Conservation (phyloP, 2,329 filamentous ascomycete genomes). For the Verticillium nubilum region DNA sequence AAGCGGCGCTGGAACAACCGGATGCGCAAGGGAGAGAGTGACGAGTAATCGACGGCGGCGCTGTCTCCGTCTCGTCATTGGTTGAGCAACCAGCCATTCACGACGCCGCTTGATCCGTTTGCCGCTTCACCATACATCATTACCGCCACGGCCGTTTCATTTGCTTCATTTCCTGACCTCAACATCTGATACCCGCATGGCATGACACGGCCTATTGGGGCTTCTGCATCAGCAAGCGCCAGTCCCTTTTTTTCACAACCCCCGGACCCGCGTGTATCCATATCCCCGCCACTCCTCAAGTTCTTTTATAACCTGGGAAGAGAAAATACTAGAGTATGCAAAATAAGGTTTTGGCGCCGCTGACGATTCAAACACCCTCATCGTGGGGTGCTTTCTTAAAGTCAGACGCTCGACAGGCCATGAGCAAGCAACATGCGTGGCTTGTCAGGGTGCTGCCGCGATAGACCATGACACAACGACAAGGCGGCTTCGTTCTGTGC, state of each 20-base stretch:
- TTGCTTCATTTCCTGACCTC: background rate
- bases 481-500: background rate
- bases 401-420: too few species aligned
- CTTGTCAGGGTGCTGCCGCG: background rate
- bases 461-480: slow-evolving; percentile 6
- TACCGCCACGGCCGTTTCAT: background rate
- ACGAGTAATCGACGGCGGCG: slow-evolving; percentile 15
- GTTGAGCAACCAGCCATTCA: background rate
- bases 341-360: background rate
- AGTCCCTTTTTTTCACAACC: too few species aligned
- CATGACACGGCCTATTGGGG: background rate
- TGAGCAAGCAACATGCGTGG: background rate
- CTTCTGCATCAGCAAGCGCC: background rate
- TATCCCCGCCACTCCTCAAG: background rate
- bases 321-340: background rate
- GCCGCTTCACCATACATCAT: background rate
- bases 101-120: background rate
- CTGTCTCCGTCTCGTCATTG: background rate
- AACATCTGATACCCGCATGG: background rate
- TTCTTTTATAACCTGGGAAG: background rate
- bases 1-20: slow-evolving; percentile 71
- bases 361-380: background rate
- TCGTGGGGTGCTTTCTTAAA: background rate
- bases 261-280: too few species aligned
- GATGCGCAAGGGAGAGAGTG: slow-evolving; percentile 27